Evolutionary conservation across 2,329 filamentous ascomycete species (phyloP).

Genomic region (Alternaria alternata): DNA sequence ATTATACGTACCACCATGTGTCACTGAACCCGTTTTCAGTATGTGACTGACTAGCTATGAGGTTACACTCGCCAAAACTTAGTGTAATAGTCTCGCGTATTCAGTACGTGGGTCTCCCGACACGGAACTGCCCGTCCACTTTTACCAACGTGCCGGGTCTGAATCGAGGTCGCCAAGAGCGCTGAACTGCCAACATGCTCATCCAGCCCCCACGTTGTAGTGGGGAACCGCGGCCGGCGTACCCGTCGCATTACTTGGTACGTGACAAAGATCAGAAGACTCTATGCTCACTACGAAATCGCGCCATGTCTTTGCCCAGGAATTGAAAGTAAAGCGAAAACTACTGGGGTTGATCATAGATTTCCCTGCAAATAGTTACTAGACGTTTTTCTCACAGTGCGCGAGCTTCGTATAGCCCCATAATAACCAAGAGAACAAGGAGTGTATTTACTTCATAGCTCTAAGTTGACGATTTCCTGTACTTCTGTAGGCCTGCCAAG

Average conservation of each 20-base stretch:
- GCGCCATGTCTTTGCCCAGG: background rate
- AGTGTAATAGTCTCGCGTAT: background rate
- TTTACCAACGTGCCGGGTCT: conserved; percentile 1
- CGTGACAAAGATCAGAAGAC: background rate
- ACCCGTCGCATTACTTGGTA: background rate
- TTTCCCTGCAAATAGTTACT: background rate
- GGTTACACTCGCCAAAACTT: background rate
- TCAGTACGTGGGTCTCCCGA: background rate
- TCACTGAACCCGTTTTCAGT: background rate
- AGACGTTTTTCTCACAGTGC: background rate
- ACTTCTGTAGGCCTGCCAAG: conserved; percentile 43
- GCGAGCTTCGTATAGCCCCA: background rate
- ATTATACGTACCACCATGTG: background rate
- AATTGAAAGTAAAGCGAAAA: background rate
- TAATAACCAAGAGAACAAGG: background rate
- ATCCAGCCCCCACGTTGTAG: background rate
- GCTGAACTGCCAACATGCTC: background rate
- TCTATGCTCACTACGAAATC: background rate
- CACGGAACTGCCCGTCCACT: background rate
- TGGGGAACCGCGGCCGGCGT: background rate
- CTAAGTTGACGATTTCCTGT: conserved; percentile 36
- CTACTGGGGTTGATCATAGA: background rate
- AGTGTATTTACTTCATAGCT: conserved; percentile 19
- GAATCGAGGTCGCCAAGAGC: background rate
- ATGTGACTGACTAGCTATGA: background rate